These are phyloP conservation scores for Cenchrus purpureus DNA, from an alignment of 176 grass and related monocot species.

Conservation along the genomic window DNA sequence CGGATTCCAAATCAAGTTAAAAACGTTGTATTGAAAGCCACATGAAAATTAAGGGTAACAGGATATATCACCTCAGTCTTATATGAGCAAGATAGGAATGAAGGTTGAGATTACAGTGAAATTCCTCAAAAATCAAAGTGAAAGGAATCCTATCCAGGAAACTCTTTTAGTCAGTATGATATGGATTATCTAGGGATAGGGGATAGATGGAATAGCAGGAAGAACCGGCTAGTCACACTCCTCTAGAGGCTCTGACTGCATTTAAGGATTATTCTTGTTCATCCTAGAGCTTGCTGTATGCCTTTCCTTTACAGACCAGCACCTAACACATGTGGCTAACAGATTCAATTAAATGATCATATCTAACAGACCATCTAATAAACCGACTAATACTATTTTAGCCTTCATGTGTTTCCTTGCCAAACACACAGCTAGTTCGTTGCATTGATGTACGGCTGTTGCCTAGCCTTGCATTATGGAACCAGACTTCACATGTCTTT, in stretches of 20 bases:
- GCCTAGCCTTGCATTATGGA: too few relatives aligned
- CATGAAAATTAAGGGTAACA: background rate
- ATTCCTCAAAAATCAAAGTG: background rate
- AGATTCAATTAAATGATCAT: too few relatives aligned
- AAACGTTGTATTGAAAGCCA: background rate
- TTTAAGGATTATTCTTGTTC: too few relatives aligned
- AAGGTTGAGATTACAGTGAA: constrained; percentile 6
- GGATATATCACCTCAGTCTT: background rate
- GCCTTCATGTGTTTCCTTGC: too few relatives aligned
- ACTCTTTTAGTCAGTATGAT: background rate
- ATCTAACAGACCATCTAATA: too few relatives aligned
- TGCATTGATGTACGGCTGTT: too few relatives aligned
- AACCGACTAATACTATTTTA: too few relatives aligned
- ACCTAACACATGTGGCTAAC: too few relatives aligned
- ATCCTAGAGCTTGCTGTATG: too few relatives aligned
- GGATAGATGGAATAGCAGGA: background rate
- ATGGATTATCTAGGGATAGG: background rate
- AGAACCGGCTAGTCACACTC: background rate
- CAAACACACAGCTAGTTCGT: too few relatives aligned
- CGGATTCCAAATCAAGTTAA: background rate
- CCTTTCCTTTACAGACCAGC: too few relatives aligned
- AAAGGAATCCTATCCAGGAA: background rate
- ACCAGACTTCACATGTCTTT: background rate
- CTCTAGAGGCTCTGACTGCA: too few relatives aligned
- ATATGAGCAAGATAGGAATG: background rate